These are phyloP conservation scores for Quercus alba DNA, from an alignment of 306 rosid genomes.

Conservation along the genomic window DNA sequence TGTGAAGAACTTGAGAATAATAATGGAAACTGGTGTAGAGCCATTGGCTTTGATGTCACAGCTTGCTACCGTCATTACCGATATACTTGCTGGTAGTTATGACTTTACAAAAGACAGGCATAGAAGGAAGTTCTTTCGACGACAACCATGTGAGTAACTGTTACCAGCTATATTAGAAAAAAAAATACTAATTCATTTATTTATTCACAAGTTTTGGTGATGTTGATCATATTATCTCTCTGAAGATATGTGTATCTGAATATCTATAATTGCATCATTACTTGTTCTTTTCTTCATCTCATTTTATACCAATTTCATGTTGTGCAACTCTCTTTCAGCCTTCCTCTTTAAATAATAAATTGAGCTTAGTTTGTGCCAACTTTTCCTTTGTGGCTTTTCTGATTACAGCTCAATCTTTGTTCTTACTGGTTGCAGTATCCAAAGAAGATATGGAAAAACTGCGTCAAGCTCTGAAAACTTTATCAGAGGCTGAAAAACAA, in stretches of 20 bases:
- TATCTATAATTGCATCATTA: background rate
- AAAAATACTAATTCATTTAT: background rate
- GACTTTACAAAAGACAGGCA: conserved; percentile 67
- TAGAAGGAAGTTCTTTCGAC: conserved; percentile 84
- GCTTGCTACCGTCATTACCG: conserved; percentile 94
- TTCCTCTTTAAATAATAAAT: background rate
- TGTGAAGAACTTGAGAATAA: conserved; percentile 83
- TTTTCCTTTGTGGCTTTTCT: background rate
- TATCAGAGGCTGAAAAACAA: conserved; percentile 97
- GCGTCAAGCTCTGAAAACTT: conserved; percentile 90
- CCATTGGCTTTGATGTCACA: conserved; percentile 96
- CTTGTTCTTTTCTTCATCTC: background rate
- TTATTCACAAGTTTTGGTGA: conserved; percentile 13
- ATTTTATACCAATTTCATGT: background rate
- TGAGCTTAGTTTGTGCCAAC: background rate
- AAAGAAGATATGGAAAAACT: conserved; percentile 98
- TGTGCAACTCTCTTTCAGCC: background rate
- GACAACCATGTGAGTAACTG: conserved; percentile 70
- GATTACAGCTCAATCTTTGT: background rate
- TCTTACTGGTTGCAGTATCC: conserved; percentile 47
- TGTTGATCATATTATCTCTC: background rate
- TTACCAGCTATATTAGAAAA: background rate
- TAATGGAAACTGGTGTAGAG: conserved; percentile 97
- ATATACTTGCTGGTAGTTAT: conserved; percentile 92
- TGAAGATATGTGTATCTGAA: background rate